Base-by-base conservation (phyloP, 2,329 filamentous ascomycete genomes). In the Beauveria medogensis region DNA sequence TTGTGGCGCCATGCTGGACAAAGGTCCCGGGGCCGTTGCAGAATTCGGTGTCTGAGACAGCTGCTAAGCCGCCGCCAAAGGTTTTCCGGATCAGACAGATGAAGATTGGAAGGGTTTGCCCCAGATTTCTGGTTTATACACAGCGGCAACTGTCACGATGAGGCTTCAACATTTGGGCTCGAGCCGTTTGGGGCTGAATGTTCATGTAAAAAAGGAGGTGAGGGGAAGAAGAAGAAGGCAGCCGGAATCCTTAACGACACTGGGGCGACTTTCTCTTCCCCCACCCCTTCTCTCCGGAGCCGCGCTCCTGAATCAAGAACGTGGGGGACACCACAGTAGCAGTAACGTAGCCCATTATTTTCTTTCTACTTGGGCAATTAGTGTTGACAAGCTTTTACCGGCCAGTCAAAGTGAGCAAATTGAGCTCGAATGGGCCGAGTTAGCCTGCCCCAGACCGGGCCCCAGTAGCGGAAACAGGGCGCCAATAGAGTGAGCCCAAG, bases 41-140 rank as follows among this genome's bases (percentile, higher is more conserved):
- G 57, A 57, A 47, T 10, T 5, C 24, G 8, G 34, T 57, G 44
- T 57, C 55, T 50, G n/a, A 55, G 53, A 55, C 53, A 55, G 53
- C 37, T 37, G 34, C 34, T 34, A 37, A 37, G 34, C 12, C 30
- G 34, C 14, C 34, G 34, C 34, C 34, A 37, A 37, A 16, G 12
- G 30, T 2, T 3, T 6, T 37, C 14, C 14, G 34, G 34, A 0
- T 6, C 34, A 37, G 14, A 37, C 12, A 37, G 34, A 16, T 16
- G 34, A 37, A 16, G 34, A 5, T 14, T 14, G 34, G 5, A 37
- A 5, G 34, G 4, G 3, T 14, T 37, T 37, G 34, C 12, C 34
- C 34, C 34, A 37, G 12, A 37, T 37, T 14, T 37, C 12, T 37
- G 12, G 5, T 24, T 30, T 48, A 40, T 34, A n/a, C 47, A 59